Conservation (phyloP, 176 grass and related monocot genomes). For the Oryza nivara region DNA sequence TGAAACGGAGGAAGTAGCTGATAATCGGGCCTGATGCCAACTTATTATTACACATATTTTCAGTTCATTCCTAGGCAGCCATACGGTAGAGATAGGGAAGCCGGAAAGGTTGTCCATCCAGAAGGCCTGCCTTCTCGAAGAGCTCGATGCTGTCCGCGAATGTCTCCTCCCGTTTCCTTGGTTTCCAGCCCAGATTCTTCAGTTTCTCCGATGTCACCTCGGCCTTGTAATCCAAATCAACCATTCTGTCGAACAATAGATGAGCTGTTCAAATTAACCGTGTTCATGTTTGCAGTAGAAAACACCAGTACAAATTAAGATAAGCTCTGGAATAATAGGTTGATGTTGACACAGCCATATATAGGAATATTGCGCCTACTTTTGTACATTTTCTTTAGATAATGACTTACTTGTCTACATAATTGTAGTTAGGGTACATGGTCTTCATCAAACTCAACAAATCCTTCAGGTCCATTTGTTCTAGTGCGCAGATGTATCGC, state of each 20-base stretch:
- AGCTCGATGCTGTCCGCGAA: constrained; percentile 24
- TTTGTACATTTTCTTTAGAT: background rate
- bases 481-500: constrained; percentile 32
- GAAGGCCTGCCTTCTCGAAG: background rate
- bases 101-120: too few relatives aligned
- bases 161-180: constrained; percentile 24
- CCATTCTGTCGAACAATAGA: background rate
- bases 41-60: too few relatives aligned
- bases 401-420: background rate
- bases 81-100: too few relatives aligned
- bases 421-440: constrained; percentile 38
- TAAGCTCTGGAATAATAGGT: too few relatives aligned
- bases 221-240: background rate
- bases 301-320: too few relatives aligned
- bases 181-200: constrained; percentile 47
- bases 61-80: too few relatives aligned
- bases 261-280: background rate
- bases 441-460: constrained; percentile 2
- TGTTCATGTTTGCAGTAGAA: background rate
- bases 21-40: too few relatives aligned
- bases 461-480: background rate
- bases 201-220: constrained; percentile 29
- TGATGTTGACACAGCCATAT: background rate
- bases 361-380: background rate
- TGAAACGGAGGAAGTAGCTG: too few relatives aligned